Evolutionary conservation across 2,329 filamentous ascomycete genomes (phyloP).

Genomic region (Xylariaceae sp.): DNA sequence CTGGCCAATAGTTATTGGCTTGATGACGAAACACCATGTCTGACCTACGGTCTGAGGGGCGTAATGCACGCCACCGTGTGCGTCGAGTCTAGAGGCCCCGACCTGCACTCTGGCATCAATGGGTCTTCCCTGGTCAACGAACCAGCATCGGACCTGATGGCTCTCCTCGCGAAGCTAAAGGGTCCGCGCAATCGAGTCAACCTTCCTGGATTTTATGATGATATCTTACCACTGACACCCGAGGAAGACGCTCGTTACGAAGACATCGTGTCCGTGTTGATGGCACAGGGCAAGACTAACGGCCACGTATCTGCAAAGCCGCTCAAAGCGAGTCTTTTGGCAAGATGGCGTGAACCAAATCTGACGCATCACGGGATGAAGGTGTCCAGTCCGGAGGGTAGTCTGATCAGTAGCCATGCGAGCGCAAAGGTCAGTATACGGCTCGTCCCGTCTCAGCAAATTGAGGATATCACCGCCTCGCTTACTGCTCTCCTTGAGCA

Average conservation of each 20-base stretch:
- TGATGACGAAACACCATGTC: conserved; percentile 89
- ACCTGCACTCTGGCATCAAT: conserved; percentile 95
- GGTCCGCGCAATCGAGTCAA: conserved; percentile 76
- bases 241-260: conserved; percentile 80
- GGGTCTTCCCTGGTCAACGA: conserved; percentile 88
- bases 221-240: conserved; percentile 69
- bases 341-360: conserved; percentile 91
- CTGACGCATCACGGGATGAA: conserved; percentile 92
- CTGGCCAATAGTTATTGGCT: conserved; percentile 99
- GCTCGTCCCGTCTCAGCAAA: conserved; percentile 89
- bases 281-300: conserved; percentile 64
- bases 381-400: conserved; percentile 86
- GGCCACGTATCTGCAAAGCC: conserved; percentile 52
- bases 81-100: conserved; percentile 80
- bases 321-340: conserved; percentile 85
- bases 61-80: conserved; percentile 91
- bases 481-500: conserved; percentile 66
- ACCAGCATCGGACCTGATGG: conserved; percentile 84
- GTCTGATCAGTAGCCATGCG: conserved; percentile 85
- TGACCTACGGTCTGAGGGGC: conserved; percentile 91
- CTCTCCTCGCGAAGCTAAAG: conserved; percentile 78
- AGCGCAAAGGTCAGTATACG: conserved; percentile 87
- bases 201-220: conserved; percentile 86
- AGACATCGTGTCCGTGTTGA: conserved; percentile 76
- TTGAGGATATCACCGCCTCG: conserved; percentile 68